Conservation (phyloP, 768 basidiomycete species). For the Collybiopsis luxurians region DNA sequence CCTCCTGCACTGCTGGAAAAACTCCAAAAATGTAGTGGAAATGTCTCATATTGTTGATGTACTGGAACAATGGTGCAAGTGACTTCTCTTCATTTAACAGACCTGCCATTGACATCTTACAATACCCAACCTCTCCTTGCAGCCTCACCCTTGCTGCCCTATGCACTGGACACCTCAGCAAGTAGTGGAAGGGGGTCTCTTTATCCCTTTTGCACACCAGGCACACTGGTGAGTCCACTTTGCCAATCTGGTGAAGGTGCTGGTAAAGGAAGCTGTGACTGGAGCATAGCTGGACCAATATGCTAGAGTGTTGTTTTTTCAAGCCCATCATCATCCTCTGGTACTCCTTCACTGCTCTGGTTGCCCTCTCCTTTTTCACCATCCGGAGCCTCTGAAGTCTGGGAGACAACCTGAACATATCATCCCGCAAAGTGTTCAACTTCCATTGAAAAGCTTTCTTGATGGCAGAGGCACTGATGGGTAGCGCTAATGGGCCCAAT, state of each 20-base stretch:
- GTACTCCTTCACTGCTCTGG: background rate
- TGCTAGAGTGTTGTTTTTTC: slow-evolving; percentile 3
- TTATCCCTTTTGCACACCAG: slow-evolving; percentile 10
- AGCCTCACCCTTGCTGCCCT: background rate
- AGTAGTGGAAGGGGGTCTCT: slow-evolving; percentile 14
- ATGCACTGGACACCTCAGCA: slow-evolving; percentile 10
- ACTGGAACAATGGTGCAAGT: background rate
- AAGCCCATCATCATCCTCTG: background rate
- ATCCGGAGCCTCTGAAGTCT: background rate
- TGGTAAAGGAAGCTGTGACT: slow-evolving; percentile 16
- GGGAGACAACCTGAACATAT: background rate
- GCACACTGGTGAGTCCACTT: slow-evolving; percentile 15
- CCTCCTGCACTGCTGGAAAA: background rate
- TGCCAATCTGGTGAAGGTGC: slow-evolving; percentile 17
- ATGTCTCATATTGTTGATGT: too few species aligned
- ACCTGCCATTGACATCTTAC: background rate
- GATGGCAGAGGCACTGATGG: background rate
- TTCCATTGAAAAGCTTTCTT: background rate
- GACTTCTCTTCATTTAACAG: background rate
- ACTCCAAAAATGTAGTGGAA: background rate
- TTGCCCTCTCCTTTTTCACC: background rate
- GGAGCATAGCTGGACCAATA: slow-evolving; percentile 16
- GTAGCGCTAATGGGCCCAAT: too few species aligned
- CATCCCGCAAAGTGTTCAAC: background rate
- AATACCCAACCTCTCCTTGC: background rate